Evolutionary conservation across 1,284 basidiomycete species (phyloP).

Genomic region (Sporisorium sorghi): DNA sequence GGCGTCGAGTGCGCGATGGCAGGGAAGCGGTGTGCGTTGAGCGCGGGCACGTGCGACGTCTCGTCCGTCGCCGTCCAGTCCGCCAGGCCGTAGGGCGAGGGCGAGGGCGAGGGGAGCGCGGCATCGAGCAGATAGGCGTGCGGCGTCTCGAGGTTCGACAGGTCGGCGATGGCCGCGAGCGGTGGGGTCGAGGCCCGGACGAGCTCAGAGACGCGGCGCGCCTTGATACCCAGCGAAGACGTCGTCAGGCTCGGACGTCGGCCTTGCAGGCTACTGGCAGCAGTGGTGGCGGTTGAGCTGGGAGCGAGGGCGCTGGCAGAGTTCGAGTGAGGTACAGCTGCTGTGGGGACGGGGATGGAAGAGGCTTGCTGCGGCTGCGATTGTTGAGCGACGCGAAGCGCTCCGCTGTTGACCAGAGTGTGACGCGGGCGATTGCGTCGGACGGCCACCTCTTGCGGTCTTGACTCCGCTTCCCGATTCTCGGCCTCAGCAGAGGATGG

Average conservation of each 20-base stretch:
- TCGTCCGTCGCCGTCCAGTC: slow-evolving; percentile 48
- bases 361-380: neutral
- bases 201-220: slow-evolving; percentile 43
- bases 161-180: slow-evolving; percentile 32
- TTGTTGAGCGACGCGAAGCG: slow-evolving; percentile 15
- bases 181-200: slow-evolving; percentile 44
- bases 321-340: neutral
- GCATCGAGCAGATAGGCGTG: slow-evolving; percentile 25
- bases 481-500: slow-evolving; percentile 1
- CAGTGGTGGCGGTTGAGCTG: too few species aligned
- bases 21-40: slow-evolving; percentile 10
- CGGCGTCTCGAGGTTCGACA: slow-evolving; percentile 31
- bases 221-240: slow-evolving; percentile 43
- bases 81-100: slow-evolving; percentile 31
- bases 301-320: neutral
- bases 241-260: slow-evolving; percentile 35
- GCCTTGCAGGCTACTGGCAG: neutral
- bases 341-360: slow-evolving; percentile 6
- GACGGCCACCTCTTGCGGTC: slow-evolving; percentile 8
- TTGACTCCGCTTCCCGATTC: neutral
- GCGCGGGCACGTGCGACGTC: slow-evolving; percentile 31
- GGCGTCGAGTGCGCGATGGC: slow-evolving; percentile 32
- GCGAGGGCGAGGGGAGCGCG: slow-evolving; percentile 37
- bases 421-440: slow-evolving; percentile 31
- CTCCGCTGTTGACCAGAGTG: slow-evolving; percentile 50